Evolutionary conservation across 2,329 filamentous ascomycete genomes (phyloP).

Genomic region (Pseudogymnoascus verrucosus): DNA sequence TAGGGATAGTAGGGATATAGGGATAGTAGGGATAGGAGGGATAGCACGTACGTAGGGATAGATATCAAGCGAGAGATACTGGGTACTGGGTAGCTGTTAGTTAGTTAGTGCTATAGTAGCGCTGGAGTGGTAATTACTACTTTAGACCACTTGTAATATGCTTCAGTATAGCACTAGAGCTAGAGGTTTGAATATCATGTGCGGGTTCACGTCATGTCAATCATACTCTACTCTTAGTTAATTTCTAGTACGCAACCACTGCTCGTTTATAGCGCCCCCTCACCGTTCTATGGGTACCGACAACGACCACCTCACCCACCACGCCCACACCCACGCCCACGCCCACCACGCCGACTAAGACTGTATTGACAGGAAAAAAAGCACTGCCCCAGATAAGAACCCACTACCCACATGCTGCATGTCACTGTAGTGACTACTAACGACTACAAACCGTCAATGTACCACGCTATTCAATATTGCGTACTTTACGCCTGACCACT

Average conservation of each 20-base stretch:
- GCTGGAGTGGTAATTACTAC: no score
- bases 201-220: constrained; percentile 3
- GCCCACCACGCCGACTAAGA: background rate
- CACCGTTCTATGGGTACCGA: background rate
- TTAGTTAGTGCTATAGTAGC: no score
- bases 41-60: background rate
- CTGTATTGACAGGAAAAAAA: constrained; percentile 4
- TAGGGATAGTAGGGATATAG: background rate
- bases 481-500: background rate
- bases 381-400: constrained; percentile 5
- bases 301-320: background rate
- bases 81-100: no score
- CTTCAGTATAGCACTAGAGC: background rate
- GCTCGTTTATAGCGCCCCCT: background rate
- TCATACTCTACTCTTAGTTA: background rate
- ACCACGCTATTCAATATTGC: background rate
- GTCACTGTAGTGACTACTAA: background rate
- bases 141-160: background rate
- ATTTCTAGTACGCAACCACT: background rate
- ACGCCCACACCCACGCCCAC: no score
- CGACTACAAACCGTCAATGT: background rate
- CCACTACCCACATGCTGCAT: background rate
- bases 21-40: background rate
- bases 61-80: background rate
- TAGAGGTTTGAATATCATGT: background rate